Base-by-base conservation (phyloP, 148 eudicot species). In the Bassia scoparia region DNA sequence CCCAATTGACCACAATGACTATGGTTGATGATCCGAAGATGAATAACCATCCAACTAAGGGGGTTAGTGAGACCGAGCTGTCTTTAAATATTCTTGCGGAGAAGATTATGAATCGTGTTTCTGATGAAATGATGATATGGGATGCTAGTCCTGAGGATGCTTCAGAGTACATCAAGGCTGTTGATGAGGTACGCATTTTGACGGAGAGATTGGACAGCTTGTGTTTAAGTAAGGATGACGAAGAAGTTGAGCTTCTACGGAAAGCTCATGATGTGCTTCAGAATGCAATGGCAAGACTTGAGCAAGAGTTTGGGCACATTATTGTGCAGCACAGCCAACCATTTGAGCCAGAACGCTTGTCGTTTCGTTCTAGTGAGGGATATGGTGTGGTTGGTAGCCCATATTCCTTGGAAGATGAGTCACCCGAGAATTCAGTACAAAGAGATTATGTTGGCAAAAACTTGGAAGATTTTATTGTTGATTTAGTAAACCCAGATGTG, bases 231-330 rank as follows among this genome's bases (percentile, higher is more conserved):
- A 81, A 83, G 80, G 85, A 80, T 75, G 56, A 73, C 20, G 79
- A 81, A 43, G 84, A 83, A 20, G 79, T 71, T 17, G 78, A 68
- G 68, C 80, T 87, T 65, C 74, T 85, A 7, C 48, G 74, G 18
- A 83, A 79, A 78, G 95, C 92, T 14, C 90, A 91, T 48, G 88
- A 84, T 52, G 78, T 89, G 74, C 86, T 94, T 75, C 93, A 94
- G 76, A 86, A 81, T 4, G 86, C 93, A 2, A 94, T 89, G 98
- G 84, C 61, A 20, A 85, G 89, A 77, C 87, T 91, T 21, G 97
- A 91, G 69, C 87, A 89, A 14, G 98, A 94, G 82, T 83, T 90
- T 70, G 83, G 50, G 74, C 88, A 88, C 70, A 74, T 91, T 65
- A 86, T 94, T 68, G 85, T 83, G 58, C 95, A 87, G n/a, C 87